Conservation (phyloP, 345 rosid species). For the Kandelia obovata region DNA sequence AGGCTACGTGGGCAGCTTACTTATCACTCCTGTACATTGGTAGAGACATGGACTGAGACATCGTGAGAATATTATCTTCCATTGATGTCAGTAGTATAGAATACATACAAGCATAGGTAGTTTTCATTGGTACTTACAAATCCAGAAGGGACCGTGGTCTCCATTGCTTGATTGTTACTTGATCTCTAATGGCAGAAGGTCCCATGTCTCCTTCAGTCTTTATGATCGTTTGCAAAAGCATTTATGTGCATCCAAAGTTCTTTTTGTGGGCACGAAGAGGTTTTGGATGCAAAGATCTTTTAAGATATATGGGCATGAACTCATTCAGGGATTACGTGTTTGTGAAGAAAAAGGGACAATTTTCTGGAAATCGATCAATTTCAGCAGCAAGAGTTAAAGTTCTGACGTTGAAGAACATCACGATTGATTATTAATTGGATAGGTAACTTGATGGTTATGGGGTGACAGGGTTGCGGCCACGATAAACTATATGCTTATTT, state of each 20-base stretch:
- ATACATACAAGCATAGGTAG: slow-evolving; percentile 32
- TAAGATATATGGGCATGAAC: too few species aligned
- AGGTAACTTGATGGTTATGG: too few species aligned
- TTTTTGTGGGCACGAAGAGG: too few species aligned
- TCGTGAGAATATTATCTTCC: slow-evolving; percentile 14
- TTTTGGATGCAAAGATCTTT: too few species aligned
- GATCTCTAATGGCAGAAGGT: slow-evolving; percentile 18
- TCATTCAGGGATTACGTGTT: too few species aligned
- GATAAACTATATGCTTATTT: too few species aligned
- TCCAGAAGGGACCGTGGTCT: slow-evolving; percentile 26
- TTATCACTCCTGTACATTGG: slow-evolving; percentile 30
- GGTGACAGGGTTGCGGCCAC: too few species aligned
- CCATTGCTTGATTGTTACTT: slow-evolving; percentile 16
- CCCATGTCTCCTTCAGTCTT: slow-evolving; percentile 3
- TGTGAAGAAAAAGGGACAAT: too few species aligned
- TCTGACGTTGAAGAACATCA: too few species aligned
- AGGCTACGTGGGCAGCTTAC: slow-evolving; percentile 40
- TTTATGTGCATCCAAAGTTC: slow-evolving; percentile 17
- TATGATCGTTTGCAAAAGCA: slow-evolving; percentile 4
- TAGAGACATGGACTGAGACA: slow-evolving; percentile 29
- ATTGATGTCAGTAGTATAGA: slow-evolving; percentile 10
- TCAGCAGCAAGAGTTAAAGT: too few species aligned
- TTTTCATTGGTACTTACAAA: slow-evolving; percentile 35
- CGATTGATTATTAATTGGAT: too few species aligned
- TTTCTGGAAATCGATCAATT: too few species aligned